Evolutionary conservation across 2,329 filamentous ascomycete species (phyloP).

Genomic region (Ophiocordyceps camponoti-leonardi): DNA sequence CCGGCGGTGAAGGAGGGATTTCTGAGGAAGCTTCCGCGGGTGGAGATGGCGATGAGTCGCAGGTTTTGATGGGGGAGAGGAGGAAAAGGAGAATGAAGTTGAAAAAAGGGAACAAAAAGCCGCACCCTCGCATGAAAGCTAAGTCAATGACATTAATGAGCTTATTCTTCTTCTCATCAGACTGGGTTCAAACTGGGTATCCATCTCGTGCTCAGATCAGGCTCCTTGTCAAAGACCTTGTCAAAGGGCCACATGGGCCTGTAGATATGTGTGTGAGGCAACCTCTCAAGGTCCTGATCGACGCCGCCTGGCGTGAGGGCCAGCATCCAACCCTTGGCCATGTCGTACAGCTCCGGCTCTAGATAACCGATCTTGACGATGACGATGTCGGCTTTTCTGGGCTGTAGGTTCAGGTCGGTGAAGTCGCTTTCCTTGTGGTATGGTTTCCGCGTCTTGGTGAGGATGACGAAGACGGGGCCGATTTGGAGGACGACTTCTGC

Average conservation of each 20-base stretch:
- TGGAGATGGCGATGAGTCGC: constrained; percentile 24
- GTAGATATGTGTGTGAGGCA: constrained; percentile 28
- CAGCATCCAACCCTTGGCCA: constrained; percentile 36
- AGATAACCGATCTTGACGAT: constrained; percentile 39
- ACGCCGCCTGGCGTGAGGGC: constrained; percentile 35
- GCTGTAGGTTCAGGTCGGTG: constrained; percentile 25
- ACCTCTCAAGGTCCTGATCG: constrained; percentile 29
- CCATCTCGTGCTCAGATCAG: constrained; percentile 7
- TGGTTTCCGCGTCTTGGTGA: constrained; percentile 33
- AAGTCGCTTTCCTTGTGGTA: constrained; percentile 36
- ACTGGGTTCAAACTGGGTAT: constrained; percentile 5
- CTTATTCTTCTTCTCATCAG: too few relatives aligned
- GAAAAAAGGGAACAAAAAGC: too few relatives aligned
- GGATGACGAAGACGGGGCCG: constrained; percentile 30
- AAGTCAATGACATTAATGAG: too few relatives aligned
- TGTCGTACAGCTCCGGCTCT: constrained; percentile 34
- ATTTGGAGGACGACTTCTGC: constrained; percentile 31
- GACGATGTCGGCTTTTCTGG: constrained; percentile 28
- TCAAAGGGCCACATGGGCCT: constrained; percentile 25
- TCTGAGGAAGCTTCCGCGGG: constrained; percentile 57
- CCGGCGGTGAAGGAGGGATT: constrained; percentile 43
- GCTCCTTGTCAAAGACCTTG: constrained; percentile 5
- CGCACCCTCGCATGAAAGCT: too few relatives aligned
- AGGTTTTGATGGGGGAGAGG: constrained; percentile 3
- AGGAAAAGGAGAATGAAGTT: too few relatives aligned